phyloP scores from a whole-genome alignment of 2,329 filamentous ascomycete species.

The Myriosclerotinia duriaeana region DNA sequence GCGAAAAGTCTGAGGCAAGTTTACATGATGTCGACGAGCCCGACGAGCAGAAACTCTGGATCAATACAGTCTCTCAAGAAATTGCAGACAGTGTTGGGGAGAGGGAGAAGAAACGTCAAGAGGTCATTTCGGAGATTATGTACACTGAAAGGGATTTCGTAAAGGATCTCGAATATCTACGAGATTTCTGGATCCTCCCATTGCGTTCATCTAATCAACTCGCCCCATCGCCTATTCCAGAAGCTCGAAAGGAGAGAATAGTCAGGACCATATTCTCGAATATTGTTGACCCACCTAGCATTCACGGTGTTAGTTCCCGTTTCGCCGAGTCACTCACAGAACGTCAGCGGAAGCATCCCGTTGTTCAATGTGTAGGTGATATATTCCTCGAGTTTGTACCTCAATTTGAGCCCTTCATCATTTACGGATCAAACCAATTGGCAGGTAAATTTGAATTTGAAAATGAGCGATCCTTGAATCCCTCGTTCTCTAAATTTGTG shows the following conservation, averaged over 20 bases:
- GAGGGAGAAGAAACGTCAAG: conserved; percentile 93
- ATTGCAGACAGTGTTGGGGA: conserved; percentile 87
- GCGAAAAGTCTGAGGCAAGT: conserved; percentile 67
- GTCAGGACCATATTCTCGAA: conserved; percentile 95
- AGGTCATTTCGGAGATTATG: conserved; percentile 97
- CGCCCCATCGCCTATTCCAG: conserved; percentile 77
- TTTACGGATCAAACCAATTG: conserved; percentile 91
- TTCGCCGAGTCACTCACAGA: conserved; percentile 87
- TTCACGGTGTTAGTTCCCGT: conserved; percentile 85
- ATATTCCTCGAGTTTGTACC: conserved; percentile 92
- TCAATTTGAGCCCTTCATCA: conserved; percentile 92
- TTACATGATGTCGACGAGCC: conserved; percentile 84
- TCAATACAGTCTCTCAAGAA: conserved; percentile 96
- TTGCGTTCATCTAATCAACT: conserved; percentile 68
- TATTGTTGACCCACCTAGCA: conserved; percentile 76
- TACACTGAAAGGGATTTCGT: conserved; percentile 99
- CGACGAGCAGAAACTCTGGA: conserved; percentile 98
- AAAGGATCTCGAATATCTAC: conserved; percentile 94
- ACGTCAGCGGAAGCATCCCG: conserved; percentile 83
- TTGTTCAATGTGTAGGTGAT: conserved; percentile 87
- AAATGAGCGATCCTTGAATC: conserved; percentile 85
- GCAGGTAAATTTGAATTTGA: conserved; percentile 98
- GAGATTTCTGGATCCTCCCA: conserved; percentile 98
- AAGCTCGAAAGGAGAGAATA: conserved; percentile 82
- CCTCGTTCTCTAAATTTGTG: conserved; percentile 83